Conservation (phyloP, 2,329 filamentous ascomycete species). For the Alternaria angustiovoidea region DNA sequence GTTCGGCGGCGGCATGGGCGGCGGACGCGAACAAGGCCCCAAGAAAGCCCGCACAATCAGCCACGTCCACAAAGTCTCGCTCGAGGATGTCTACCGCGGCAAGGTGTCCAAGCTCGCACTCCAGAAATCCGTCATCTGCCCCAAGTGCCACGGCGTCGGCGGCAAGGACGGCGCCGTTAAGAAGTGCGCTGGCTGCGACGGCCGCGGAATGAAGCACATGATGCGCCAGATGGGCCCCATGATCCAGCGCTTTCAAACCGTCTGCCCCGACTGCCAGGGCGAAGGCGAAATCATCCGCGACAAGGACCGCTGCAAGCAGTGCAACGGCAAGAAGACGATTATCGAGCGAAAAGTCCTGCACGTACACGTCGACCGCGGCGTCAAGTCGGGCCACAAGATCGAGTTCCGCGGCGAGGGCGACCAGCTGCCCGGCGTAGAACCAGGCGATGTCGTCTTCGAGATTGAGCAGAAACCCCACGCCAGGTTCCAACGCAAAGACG, state of each 20-base stretch:
- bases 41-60: conserved; percentile 95
- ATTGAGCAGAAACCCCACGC: conserved; percentile 99
- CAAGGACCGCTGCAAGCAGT: conserved; percentile 97
- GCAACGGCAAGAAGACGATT: conserved; percentile 95
- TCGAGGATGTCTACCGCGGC: conserved; percentile 97
- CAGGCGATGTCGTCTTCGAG: conserved; percentile 97
- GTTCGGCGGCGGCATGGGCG: conserved; percentile 63
- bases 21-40: conserved; percentile 81
- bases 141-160: conserved; percentile 90
- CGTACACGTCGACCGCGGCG: conserved; percentile 95
- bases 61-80: conserved; percentile 96
- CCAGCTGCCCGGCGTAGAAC: conserved; percentile 89
- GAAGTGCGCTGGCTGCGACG: conserved; percentile 89
- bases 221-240: conserved; percentile 99
- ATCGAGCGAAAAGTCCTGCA: conserved; percentile 98
- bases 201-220: conserved; percentile 99
- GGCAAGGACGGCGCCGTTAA: conserved; percentile 98
- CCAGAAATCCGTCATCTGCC: conserved; percentile 96
- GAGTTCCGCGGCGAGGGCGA: conserved; percentile 98
- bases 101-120: conserved; percentile 97
- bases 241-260: conserved; percentile 99
- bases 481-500: conserved; percentile 93
- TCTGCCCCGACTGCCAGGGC: conserved; percentile 97
- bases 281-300: conserved; percentile 97
- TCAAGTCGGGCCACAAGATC: conserved; percentile 92